Conservation (phyloP, 2,329 filamentous ascomycete genomes). For the Colletotrichum euphorbiae region DNA sequence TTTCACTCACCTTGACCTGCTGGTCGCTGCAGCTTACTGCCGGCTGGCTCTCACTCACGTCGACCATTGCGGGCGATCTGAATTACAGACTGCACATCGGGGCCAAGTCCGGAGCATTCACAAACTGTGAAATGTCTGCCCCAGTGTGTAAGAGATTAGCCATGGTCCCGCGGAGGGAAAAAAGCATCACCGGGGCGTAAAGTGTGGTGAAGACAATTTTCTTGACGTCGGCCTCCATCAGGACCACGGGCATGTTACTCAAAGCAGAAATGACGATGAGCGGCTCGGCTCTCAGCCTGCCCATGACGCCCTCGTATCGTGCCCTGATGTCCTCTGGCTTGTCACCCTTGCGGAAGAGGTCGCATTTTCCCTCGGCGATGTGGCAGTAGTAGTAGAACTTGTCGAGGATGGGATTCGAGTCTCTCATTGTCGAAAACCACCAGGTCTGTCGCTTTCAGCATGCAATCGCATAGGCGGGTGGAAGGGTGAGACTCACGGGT, state of each 20-base stretch:
- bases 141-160: conserved; percentile 47
- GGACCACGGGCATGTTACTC: conserved; percentile 48
- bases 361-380: conserved; percentile 54
- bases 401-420: conserved; percentile 59
- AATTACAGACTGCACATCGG: conserved; percentile 31
- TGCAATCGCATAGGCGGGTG: not conserved
- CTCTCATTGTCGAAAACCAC: conserved; percentile 53
- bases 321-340: conserved; percentile 43
- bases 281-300: conserved; percentile 49
- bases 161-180: conserved; percentile 49
- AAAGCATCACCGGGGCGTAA: conserved; percentile 48
- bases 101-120: conserved; percentile 34
- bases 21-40: conserved; percentile 50
- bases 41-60: conserved; percentile 33
- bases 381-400: conserved; percentile 62
- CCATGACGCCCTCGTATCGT: conserved; percentile 49
- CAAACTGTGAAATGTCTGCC: conserved; percentile 29
- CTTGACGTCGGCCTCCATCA: conserved; percentile 54
- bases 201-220: conserved; percentile 49
- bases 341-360: conserved; percentile 52
- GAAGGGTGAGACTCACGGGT: conserved; percentile 31
- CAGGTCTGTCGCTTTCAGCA: conserved; percentile 5
- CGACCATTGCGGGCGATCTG: conserved; percentile 15
- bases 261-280: conserved; percentile 46
- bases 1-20: conserved; percentile 42